These are phyloP conservation scores for Ophiosphaerella herpotricha DNA, from an alignment of 2,329 filamentous ascomycete genomes.

Conservation along the genomic window DNA sequence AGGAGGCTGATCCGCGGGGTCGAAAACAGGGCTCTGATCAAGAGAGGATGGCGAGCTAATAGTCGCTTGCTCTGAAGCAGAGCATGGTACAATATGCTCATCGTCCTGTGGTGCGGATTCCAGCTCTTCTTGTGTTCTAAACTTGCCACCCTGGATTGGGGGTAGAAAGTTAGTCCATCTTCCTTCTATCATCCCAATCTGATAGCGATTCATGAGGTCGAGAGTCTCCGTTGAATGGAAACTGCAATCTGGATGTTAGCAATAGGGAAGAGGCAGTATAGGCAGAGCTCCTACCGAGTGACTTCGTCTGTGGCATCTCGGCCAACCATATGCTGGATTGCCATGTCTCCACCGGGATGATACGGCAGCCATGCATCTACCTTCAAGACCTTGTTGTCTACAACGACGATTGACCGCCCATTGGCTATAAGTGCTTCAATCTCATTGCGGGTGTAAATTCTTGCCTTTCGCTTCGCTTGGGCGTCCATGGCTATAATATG, in stretches of 20 bases:
- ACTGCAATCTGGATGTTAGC: slow-evolving; percentile 51
- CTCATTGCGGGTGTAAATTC: slow-evolving; percentile 63
- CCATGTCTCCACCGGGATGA: slow-evolving; percentile 89
- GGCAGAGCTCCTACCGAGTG: slow-evolving; percentile 68
- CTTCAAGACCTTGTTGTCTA: slow-evolving; percentile 81
- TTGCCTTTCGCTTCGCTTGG: slow-evolving; percentile 49
- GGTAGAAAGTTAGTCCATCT: slow-evolving; percentile 86
- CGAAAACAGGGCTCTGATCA: slow-evolving; percentile 63
- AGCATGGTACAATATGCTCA: slow-evolving; percentile 20
- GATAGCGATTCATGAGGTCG: slow-evolving; percentile 76
- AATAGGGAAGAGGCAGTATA: not conserved
- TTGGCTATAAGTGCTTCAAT: slow-evolving; percentile 84
- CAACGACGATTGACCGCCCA: slow-evolving; percentile 77
- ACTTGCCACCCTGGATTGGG: slow-evolving; percentile 87
- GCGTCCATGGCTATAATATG: slow-evolving; percentile 31
- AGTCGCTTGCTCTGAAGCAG: slow-evolving; percentile 31
- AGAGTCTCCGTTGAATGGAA: slow-evolving; percentile 81
- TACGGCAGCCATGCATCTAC: slow-evolving; percentile 86
- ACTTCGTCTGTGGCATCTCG: slow-evolving; percentile 95
- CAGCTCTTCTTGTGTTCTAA: slow-evolving; percentile 59
- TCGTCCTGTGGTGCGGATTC: slow-evolving; percentile 44
- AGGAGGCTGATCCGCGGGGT: slow-evolving; percentile 52
- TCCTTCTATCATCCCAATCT: slow-evolving; percentile 81
- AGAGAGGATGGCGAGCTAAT: slow-evolving; percentile 55
- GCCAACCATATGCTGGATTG: slow-evolving; percentile 91